Evolutionary conservation across 495 filamentous ascomycete species (phyloP), one percentile per base, ranked within the genome.

Genomic region (Penicillium angulare): DNA sequence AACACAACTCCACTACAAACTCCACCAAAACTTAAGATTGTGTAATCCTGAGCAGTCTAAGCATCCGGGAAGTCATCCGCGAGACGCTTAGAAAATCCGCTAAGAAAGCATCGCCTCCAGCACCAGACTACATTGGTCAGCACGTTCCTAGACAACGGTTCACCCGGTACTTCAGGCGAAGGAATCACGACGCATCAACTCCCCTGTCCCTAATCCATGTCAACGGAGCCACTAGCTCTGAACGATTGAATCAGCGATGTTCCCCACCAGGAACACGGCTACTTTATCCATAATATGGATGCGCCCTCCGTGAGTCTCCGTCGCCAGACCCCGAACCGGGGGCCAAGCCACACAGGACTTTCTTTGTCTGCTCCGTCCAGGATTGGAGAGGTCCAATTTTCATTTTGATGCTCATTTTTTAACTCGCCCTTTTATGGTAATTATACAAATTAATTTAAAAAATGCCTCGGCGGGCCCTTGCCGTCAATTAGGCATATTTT

Each of bases 61-160:
- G 49, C 32, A 43, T 29, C 52, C 49, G 52, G 53, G 10, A 46
- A 29, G 8, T 4, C 42, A 49, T 51, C 54, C 61, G 57, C 52
- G 51, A 51, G 12, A 18, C 34, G 43, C 31, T 38, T 31, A 55
- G 34, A 46, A 38, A 17, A 43, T 13, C 45, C 57, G 32, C 38
- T 23, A 53, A 27, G 35, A 33, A 42, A 42, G 29, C 21, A 33
- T 32, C 3, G 9, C 29, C 12, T 40, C 20, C 20, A 17, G 27
- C 24, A 32, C 20, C 41, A 31, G n/a, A 43, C 16, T 9, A 34
- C 24, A 57, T 56, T 60, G 54, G 50, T 38, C 43, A 15, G 18
- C 51, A 51, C 20, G 48, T 56, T 56, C 52, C 57, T 45, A 34
- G 47, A 18, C 38, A 56, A 61, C 58, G 55, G 58, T 56, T 39